phyloP scores from a whole-genome alignment of 2,329 filamentous ascomycete genomes.

The Lasiodiplodia sp. region DNA sequence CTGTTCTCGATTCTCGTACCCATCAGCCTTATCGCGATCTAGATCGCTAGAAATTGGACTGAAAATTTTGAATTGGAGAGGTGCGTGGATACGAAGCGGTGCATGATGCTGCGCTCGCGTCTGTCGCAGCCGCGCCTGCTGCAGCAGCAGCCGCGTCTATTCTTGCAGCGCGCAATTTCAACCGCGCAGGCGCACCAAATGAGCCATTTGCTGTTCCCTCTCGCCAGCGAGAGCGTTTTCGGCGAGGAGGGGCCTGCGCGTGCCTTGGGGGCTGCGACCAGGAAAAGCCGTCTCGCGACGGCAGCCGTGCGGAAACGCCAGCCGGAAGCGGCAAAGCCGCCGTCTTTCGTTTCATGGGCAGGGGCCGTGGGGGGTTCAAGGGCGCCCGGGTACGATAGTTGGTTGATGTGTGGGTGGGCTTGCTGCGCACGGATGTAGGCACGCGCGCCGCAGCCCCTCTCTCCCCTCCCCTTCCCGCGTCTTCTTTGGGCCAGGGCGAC shows the following conservation, averaged over 20 bases:
- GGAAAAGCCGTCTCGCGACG: slow-evolving; percentile 7
- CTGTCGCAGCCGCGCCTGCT: not conserved
- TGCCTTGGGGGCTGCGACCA: not conserved
- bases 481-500: not conserved
- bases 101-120: not conserved
- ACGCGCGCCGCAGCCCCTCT: not conserved
- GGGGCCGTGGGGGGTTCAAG: not conserved
- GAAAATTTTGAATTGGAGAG: not conserved
- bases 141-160: not conserved
- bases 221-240: not conserved
- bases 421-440: slow-evolving; percentile 10
- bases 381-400: not conserved
- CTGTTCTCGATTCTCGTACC: slow-evolving; percentile 19
- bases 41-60: slow-evolving; percentile 2
- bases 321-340: slow-evolving; percentile 22
- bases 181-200: not conserved
- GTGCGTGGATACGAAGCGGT: slow-evolving; percentile 6
- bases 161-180: not conserved
- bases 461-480: not conserved
- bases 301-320: slow-evolving; percentile 16
- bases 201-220: not conserved
- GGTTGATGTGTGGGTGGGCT: slow-evolving; percentile 3
- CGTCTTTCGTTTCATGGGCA: slow-evolving; percentile 6
- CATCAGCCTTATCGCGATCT: slow-evolving; percentile 26
- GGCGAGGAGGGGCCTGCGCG: not conserved